These are phyloP conservation scores for Macrocybe gigantea DNA, from an alignment of 768 basidiomycete species.

Conservation along the genomic window DNA sequence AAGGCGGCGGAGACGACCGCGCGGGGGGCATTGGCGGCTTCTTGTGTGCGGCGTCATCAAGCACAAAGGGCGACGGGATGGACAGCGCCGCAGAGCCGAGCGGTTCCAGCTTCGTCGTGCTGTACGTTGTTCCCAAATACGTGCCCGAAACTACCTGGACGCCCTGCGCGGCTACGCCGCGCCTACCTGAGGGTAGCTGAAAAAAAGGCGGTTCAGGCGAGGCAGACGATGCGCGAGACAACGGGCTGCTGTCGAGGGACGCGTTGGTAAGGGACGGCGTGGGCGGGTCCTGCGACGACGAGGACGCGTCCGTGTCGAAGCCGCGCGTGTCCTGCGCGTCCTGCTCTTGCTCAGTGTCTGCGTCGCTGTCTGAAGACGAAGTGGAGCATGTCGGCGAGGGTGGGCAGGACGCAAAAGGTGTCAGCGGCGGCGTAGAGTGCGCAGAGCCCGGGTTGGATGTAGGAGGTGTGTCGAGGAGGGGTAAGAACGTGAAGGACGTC, in stretches of 20 bases:
- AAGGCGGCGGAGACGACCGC: not conserved
- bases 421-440: slow-evolving; percentile 13
- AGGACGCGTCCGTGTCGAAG: slow-evolving; percentile 8
- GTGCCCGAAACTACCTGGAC: not conserved
- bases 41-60: not conserved
- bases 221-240: slow-evolving; percentile 26
- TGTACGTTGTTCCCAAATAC: not conserved
- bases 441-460: slow-evolving; percentile 6
- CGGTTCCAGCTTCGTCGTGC: not conserved
- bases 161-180: not conserved
- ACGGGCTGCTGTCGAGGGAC: slow-evolving; percentile 30
- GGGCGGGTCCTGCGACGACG: slow-evolving; percentile 24
- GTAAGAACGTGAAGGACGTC: slow-evolving; percentile 28
- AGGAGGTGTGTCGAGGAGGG: slow-evolving; percentile 28
- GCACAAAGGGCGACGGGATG: no score
- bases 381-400: no score
- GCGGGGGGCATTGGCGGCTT: not conserved
- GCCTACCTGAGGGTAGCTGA: slow-evolving; percentile 15
- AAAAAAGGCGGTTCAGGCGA: slow-evolving; percentile 26
- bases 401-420: slow-evolving; percentile 9
- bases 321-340: no score
- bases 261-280: slow-evolving; percentile 31
- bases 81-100: not conserved
- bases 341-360: no score
- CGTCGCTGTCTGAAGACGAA: no score